phyloP scores from a whole-genome alignment of 129 eudicot genomes.

The Arctium minus region DNA sequence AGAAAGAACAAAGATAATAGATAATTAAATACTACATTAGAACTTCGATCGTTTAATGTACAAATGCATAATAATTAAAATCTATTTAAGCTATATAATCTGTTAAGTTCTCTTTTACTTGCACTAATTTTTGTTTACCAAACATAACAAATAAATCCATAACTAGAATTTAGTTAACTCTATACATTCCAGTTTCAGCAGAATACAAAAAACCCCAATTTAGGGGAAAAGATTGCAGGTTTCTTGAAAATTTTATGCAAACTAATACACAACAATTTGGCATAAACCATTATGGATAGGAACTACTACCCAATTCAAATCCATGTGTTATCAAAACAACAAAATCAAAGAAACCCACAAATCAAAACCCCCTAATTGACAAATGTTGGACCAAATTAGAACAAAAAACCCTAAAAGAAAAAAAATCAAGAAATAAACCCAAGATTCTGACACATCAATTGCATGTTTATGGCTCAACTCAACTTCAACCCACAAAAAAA shows the following conservation, averaged over 20 bases:
- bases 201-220: slow-evolving; percentile 15
- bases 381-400: slow-evolving; percentile 18
- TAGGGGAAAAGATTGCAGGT: slow-evolving; percentile 18
- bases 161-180: background rate
- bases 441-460: slow-evolving; percentile 19
- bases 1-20: background rate
- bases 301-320: slow-evolving; percentile 19
- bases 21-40: background rate
- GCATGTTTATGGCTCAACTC: slow-evolving; percentile 18
- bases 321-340: slow-evolving; percentile 19
- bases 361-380: slow-evolving; percentile 15
- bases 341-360: slow-evolving; percentile 22
- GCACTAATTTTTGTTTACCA: slow-evolving; percentile 11
- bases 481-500: slow-evolving; percentile 6
- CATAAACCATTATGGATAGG: slow-evolving; percentile 7
- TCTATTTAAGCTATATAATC: background rate
- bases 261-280: slow-evolving; percentile 8
- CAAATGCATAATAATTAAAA: background rate
- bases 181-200: background rate
- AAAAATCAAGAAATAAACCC: slow-evolving; percentile 15
- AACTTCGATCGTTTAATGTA: background rate
- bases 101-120: background rate
- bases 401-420: slow-evolving; percentile 27
- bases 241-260: slow-evolving; percentile 1
- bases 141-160: slow-evolving; percentile 6